Evolutionary conservation across 2,329 filamentous ascomycete genomes (phyloP).

Genomic region (Trichoderma breve): DNA sequence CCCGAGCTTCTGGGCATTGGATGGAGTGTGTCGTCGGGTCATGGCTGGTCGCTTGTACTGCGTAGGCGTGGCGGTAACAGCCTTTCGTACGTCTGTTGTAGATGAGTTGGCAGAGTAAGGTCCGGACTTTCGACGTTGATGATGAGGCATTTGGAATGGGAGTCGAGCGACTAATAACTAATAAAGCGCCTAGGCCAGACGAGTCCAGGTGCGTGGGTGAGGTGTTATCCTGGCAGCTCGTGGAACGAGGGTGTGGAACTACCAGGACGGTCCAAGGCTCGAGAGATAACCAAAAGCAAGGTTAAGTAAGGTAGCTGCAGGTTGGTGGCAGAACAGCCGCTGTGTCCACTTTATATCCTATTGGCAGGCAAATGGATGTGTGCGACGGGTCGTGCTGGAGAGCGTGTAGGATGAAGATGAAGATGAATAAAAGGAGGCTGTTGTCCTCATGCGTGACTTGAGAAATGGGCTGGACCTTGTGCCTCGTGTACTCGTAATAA

Average conservation of each 20-base stretch:
- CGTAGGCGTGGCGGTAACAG: slow-evolving; percentile 45
- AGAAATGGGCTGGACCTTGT: background rate
- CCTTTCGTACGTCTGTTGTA: slow-evolving; percentile 55
- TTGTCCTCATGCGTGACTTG: slow-evolving; percentile 10
- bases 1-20: slow-evolving; percentile 46
- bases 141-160: slow-evolving; percentile 51
- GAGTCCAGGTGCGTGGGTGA: background rate
- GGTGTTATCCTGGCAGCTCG: slow-evolving; percentile 20
- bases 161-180: background rate
- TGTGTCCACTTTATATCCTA: background rate
- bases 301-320: background rate
- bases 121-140: slow-evolving; percentile 56
- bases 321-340: background rate
- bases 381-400: background rate
- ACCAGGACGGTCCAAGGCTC: slow-evolving; percentile 17
- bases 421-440: background rate
- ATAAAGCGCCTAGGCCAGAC: background rate
- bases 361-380: background rate
- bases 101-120: slow-evolving; percentile 53
- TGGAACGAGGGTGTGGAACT: slow-evolving; percentile 1
- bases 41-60: slow-evolving; percentile 49
- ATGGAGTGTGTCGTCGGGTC: slow-evolving; percentile 44
- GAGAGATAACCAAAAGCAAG: background rate
- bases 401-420: background rate
- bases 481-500: background rate